These are phyloP conservation scores for Begonia masoniana DNA, from an alignment of 306 rosid species.

Conservation along the genomic window DNA sequence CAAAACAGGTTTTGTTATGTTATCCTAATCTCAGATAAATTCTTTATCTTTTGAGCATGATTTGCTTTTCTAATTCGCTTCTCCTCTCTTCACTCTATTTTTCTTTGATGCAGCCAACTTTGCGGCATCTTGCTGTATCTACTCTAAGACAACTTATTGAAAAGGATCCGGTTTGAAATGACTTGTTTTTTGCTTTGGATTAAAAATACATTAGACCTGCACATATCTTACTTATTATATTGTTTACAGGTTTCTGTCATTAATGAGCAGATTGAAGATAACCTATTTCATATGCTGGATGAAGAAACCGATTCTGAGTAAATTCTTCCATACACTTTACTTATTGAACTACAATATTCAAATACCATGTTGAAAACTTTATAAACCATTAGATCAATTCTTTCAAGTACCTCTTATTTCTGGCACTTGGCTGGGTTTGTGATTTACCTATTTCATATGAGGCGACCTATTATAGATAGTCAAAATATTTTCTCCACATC, in stretches of 20 bases:
- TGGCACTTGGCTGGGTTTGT: no score
- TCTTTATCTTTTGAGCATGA: constrained; percentile 9
- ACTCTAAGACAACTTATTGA: constrained; percentile 91
- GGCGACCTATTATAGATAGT: no score
- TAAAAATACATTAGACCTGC: no score
- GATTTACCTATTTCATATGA: no score
- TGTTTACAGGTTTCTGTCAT: constrained; percentile 63
- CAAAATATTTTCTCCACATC: no score
- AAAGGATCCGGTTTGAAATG: constrained; percentile 70
- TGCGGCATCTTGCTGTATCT: constrained; percentile 88
- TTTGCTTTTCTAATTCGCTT: constrained; percentile 1
- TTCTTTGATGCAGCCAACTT: constrained; percentile 55
- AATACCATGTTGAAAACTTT: no score
- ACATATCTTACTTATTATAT: background rate
- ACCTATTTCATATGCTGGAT: constrained; percentile 83
- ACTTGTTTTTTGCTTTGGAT: constrained; percentile 5
- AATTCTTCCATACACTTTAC: background rate
- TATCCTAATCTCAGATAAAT: background rate
- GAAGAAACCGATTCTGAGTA: constrained; percentile 98
- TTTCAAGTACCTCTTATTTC: no score
- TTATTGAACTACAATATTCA: no score
- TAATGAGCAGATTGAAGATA: constrained; percentile 82
- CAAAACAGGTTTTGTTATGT: constrained; percentile 56
- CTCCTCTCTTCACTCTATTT: background rate
- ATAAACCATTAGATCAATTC: no score